Evolutionary conservation across 2,329 filamentous ascomycete genomes (phyloP), one percentile per base, ranked within the genome.

Genomic region (Rhinocladiella similis): DNA sequence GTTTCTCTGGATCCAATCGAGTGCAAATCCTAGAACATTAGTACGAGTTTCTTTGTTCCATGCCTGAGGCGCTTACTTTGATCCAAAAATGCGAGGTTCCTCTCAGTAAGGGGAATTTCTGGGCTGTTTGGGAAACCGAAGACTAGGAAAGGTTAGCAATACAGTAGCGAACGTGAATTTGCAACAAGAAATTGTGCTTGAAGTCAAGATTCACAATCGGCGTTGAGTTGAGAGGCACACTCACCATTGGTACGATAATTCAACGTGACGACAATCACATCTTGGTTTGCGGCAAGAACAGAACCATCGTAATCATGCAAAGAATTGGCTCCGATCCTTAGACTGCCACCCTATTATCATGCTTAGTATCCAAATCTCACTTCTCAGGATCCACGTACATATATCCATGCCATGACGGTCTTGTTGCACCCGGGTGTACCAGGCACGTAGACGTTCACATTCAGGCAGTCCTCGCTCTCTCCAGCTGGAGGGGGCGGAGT

Each of bases 331-430:
- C 70, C 41, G 63, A 63, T 61, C 70, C 19, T 72, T 50, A 42
- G 73, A 71, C 7, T 69, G 66, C n/a, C 74, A 70, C 5, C 73
- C 47, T 50, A 10, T 9, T 47, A 7, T 16, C 22, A 27, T 22
- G 45, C 10, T n/a, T 22, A 13, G 18, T 22, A 9, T 16, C 20
- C 16, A 47, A 20, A 14, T 36, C 27, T 25, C 22, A 25, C 22
- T 25, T 4, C 13, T 18, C 16, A 18, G 20, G 6, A 12, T 50
- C 73, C 12, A 41, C 38, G 18, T 18, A 41, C 38, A 47, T 75
- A 73, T 1, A 76, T 60, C 58, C 75, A 77, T 5, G 75, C 63
- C 3, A 72, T 70, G 3, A 76, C 73, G 0, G 74, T 70, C 29
- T 57, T 57, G 5, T 5, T 50, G 36, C 5, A 53, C 5, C 38